These are phyloP conservation scores for Calycina herbarum DNA, from an alignment of 2,329 filamentous ascomycete species.

Conservation along the genomic window DNA sequence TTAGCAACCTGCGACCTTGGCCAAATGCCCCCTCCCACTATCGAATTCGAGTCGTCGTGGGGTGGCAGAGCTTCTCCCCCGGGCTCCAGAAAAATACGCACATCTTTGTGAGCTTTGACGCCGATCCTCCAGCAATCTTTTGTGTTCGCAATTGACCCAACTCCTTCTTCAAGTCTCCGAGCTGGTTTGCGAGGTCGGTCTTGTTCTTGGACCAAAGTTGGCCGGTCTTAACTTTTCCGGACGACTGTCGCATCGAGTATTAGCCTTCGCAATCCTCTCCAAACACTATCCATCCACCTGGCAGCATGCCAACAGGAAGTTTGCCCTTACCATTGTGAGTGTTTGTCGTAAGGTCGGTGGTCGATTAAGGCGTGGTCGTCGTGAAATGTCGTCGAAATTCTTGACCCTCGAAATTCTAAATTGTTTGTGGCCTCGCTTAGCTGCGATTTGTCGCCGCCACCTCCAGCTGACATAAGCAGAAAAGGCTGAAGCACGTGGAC, in stretches of 20 bases:
- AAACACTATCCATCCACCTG: conserved; percentile 1
- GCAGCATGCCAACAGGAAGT: conserved; percentile 2
- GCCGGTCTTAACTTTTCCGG: conserved; percentile 84
- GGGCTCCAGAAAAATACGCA: conserved; percentile 50
- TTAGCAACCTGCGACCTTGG: neutral
- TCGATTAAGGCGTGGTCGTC: conserved; percentile 17
- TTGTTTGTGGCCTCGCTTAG: conserved; percentile 6
- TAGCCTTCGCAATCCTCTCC: conserved; percentile 25
- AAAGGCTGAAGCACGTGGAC: neutral
- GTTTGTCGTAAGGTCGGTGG: conserved; percentile 26
- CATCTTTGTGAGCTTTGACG: conserved; percentile 97
- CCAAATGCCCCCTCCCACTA: neutral
- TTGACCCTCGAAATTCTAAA: conserved; percentile 14
- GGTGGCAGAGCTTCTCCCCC: neutral
- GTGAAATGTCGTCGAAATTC: conserved; percentile 10
- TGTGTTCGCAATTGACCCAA: conserved; percentile 95
- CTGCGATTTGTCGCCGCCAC: neutral
- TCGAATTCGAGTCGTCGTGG: neutral
- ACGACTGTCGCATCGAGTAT: conserved; percentile 50
- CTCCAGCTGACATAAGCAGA: neutral
- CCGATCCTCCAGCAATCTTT: conserved; percentile 91
- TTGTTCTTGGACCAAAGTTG: conserved; percentile 99
- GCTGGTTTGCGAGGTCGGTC: conserved; percentile 94
- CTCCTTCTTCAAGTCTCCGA: conserved; percentile 94
- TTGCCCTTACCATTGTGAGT: conserved; percentile 26